Evolutionary conservation across 208 protist species (phyloP).

Genomic region (Wallacemonas sp.): DNA sequence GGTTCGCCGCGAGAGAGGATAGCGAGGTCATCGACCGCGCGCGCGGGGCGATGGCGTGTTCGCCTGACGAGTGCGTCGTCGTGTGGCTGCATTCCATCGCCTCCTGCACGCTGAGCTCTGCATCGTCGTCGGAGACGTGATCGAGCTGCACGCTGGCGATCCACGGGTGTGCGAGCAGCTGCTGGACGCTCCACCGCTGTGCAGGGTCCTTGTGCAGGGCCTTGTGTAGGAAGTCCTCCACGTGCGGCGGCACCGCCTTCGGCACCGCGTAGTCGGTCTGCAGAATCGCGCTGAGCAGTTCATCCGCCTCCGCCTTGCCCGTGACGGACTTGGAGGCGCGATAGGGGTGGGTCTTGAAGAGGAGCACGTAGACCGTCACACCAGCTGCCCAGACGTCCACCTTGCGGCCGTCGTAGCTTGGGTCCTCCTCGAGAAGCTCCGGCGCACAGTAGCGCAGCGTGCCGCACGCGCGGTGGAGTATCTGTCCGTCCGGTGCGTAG

Average conservation of each 20-base stretch:
- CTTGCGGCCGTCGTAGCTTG: conserved; percentile 88
- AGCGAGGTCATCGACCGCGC: background rate
- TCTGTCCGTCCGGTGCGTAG: conserved; percentile 37
- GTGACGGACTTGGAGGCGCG: conserved; percentile 52
- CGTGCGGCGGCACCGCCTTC: conserved; percentile 31
- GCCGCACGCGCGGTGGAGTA: conserved; percentile 68
- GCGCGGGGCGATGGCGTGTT: background rate
- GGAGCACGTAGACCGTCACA: conserved; percentile 88
- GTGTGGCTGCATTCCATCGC: background rate
- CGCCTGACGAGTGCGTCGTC: background rate
- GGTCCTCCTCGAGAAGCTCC: conserved; percentile 69
- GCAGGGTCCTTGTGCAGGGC: conserved; percentile 78
- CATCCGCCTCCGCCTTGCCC: conserved; percentile 36
- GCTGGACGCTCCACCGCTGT: conserved; percentile 73
- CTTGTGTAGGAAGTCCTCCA: conserved; percentile 59
- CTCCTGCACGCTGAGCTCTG: background rate
- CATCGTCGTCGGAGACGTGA: background rate
- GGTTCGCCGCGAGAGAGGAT: background rate
- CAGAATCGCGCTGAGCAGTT: conserved; percentile 58
- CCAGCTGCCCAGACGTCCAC: conserved; percentile 90
- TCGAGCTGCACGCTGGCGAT: conserved; percentile 20
- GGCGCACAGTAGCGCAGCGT: conserved; percentile 85
- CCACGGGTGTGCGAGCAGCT: conserved; percentile 81
- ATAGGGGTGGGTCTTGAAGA: conserved; percentile 91
- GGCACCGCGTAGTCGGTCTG: conserved; percentile 64